Conservation (phyloP, 2,329 filamentous ascomycete species). For the Ceratocystis huliohia region DNA sequence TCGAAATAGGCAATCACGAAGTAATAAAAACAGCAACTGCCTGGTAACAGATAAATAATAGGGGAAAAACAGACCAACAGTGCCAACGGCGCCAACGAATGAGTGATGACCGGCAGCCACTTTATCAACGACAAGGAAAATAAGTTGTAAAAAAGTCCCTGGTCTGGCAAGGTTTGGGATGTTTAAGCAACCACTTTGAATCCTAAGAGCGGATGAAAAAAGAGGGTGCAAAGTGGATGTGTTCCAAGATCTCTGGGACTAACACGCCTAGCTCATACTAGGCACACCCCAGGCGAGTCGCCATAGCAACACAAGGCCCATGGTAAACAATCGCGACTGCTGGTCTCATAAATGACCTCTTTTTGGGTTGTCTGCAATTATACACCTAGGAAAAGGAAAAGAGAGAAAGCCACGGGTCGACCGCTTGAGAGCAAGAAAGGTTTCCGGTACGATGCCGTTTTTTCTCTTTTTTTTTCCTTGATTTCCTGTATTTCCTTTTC, state of each 20-base stretch:
- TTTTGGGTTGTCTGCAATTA: conserved; percentile 10
- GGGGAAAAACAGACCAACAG: not conserved
- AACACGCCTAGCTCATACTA: conserved; percentile 4
- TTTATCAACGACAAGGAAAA: no score
- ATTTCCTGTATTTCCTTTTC: not conserved
- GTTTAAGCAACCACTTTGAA: conserved; percentile 3
- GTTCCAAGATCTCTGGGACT: conserved; percentile 5
- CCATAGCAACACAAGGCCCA: conserved; percentile 5
- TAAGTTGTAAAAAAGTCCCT: no score
- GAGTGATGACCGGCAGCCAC: no score
- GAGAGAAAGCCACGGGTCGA: not conserved
- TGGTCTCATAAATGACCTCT: conserved; percentile 2
- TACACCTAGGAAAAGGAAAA: conserved; percentile 9
- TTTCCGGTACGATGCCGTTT: not conserved
- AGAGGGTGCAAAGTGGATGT: conserved; percentile 10
- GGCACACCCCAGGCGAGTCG: not conserved
- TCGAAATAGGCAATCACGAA: not conserved
- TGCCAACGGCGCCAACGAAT: no score
- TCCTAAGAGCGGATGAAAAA: not conserved
- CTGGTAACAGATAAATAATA: not conserved
- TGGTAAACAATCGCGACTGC: conserved; percentile 13
- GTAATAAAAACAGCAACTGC: not conserved
- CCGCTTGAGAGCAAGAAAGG: not conserved
- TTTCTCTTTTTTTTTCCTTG: not conserved
- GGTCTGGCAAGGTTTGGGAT: not conserved